These are phyloP conservation scores for Zizania latifolia DNA, from an alignment of 176 grass and related monocot genomes.

Conservation along the genomic window DNA sequence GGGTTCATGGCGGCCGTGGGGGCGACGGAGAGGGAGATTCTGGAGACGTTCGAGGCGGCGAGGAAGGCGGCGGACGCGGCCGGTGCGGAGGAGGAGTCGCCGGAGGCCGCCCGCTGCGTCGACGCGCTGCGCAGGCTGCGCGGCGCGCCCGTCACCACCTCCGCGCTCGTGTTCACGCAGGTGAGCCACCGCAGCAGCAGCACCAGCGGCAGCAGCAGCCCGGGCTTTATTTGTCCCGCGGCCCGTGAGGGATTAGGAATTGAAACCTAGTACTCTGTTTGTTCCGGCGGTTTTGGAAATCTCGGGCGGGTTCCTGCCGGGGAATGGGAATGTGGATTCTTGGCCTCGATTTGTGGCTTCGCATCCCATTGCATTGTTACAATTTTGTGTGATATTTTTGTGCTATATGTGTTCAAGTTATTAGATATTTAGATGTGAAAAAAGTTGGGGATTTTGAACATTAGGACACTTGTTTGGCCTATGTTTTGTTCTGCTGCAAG, in stretches of 20 bases:
- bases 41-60: slow-evolving; percentile 50
- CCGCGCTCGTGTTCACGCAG: slow-evolving; percentile 50
- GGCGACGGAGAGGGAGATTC: slow-evolving; percentile 47
- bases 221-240: not conserved
- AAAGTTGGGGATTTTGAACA: not conserved
- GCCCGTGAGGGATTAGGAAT: not conserved
- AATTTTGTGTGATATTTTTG: not conserved
- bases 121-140: slow-evolving; percentile 47
- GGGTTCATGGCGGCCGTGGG: not conserved
- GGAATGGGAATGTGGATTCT: not conserved
- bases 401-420: not conserved
- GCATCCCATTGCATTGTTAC: not conserved
- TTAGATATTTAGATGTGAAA: not conserved
- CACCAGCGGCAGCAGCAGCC: not conserved
- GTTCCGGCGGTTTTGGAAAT: not conserved
- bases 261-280: not conserved
- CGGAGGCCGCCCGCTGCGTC: slow-evolving; percentile 48
- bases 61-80: slow-evolving; percentile 48
- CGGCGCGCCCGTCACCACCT: slow-evolving; percentile 36
- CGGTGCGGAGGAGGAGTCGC: not conserved
- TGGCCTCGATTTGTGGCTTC: not conserved
- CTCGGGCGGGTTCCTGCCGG: not conserved
- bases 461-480: not conserved
- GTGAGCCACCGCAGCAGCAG: not conserved
- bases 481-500: not conserved